Percentiles rank a stretch among this genome's conserved stretches.
These are phyloP conservation scores for Picea sitchensis DNA, from an alignment of 75 land plant genomes.

Conservation along the genomic window DNA sequence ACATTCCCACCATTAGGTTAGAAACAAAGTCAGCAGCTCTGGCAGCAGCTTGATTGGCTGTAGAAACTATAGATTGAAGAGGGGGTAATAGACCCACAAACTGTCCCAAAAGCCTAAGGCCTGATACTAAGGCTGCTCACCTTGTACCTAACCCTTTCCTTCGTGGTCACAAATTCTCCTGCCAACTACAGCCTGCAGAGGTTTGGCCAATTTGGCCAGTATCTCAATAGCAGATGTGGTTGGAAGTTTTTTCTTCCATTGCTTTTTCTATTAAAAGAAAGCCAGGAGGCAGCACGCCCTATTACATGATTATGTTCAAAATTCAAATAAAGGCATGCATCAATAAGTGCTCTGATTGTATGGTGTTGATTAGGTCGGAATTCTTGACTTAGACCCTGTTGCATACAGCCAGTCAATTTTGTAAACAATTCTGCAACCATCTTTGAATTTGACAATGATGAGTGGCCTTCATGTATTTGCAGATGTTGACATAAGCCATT, in stretches of 20 bases:
- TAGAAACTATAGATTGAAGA: constrained; percentile 33
- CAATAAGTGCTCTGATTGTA: constrained; percentile 38
- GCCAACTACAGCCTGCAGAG: constrained; percentile 70
- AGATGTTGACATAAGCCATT: constrained; percentile 46
- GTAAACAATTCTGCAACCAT: constrained; percentile 25
- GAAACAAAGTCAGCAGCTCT: too few relatives aligned
- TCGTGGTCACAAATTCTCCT: constrained; percentile 22
- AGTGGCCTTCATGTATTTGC: constrained; percentile 43
- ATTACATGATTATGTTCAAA: constrained; percentile 34
- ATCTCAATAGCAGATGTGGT: constrained; percentile 55
- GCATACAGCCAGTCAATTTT: constrained; percentile 34
- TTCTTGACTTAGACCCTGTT: constrained; percentile 38
- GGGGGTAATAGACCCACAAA: constrained; percentile 59
- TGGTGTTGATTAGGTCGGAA: constrained; percentile 34
- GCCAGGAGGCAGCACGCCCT: constrained; percentile 57
- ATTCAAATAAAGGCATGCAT: not conserved
- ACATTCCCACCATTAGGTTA: too few relatives aligned
- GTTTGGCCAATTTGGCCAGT: constrained; percentile 34
- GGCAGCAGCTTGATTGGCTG: too few relatives aligned
- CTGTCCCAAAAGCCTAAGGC: constrained; percentile 64
- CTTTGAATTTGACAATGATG: constrained; percentile 16
- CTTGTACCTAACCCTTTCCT: constrained; percentile 19
- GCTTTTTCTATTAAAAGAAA: constrained; percentile 75
- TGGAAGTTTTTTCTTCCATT: constrained; percentile 66
- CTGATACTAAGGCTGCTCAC: constrained; percentile 52